phyloP scores from a whole-genome alignment of 441 rosid species.

The Omphalea diandra region DNA sequence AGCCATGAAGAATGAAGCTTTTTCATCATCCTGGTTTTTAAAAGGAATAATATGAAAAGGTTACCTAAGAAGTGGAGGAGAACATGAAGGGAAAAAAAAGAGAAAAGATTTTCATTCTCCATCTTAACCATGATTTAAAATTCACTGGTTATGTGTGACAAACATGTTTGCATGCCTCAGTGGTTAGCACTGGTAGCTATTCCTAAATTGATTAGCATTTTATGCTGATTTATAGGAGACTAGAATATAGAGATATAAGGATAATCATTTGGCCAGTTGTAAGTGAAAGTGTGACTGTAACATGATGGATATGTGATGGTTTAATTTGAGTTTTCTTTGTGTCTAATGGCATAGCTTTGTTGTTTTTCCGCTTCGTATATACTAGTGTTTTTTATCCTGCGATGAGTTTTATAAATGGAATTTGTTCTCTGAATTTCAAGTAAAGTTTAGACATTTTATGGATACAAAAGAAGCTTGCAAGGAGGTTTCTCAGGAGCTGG shows the following conservation, averaged over 20 bases:
- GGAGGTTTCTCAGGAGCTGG: slow-evolving; percentile 24
- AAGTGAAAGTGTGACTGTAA: no score
- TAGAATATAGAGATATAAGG: no score
- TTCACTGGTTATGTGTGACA: no score
- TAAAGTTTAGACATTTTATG: slow-evolving; percentile 20
- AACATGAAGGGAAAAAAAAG: not conserved
- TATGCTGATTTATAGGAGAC: not conserved
- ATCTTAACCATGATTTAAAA: not conserved
- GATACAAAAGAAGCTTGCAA: slow-evolving; percentile 18
- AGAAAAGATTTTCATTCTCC: not conserved
- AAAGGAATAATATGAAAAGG: not conserved
- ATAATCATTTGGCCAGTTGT: no score
- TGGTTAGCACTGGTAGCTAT: not conserved
- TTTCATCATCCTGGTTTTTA: slow-evolving; percentile 3
- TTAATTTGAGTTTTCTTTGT: not conserved
- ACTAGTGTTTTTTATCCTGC: not conserved
- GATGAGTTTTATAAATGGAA: not conserved
- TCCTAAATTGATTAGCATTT: no score
- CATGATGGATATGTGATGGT: not conserved
- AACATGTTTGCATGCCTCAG: not conserved
- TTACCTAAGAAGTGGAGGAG: not conserved
- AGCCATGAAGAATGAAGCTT: not conserved
- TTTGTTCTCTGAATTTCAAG: slow-evolving; percentile 13
- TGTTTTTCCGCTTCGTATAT: not conserved
- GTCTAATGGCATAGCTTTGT: not conserved